A percentile compares a stretch with the other conserved stretches of the same genome.
Conservation (phyloP, 2,329 filamentous ascomycete species). For the Hypoxylon sp. region DNA sequence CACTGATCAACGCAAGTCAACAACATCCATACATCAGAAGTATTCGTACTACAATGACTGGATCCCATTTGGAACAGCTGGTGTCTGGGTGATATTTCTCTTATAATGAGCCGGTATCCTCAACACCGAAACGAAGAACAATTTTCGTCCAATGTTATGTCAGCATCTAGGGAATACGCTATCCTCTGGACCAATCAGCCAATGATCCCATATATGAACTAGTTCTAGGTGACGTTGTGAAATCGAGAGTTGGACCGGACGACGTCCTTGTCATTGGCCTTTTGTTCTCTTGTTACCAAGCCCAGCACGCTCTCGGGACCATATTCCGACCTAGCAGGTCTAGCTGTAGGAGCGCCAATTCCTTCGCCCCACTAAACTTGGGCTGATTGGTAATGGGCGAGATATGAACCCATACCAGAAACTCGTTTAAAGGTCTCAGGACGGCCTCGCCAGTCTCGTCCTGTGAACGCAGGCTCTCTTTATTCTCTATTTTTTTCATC, state of each 20-base stretch:
- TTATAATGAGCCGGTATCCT: neutral
- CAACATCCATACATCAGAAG: neutral
- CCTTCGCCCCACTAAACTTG: conserved; percentile 14
- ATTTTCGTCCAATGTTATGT: neutral
- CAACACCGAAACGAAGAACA: neutral
- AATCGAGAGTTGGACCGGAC: neutral
- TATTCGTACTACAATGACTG: neutral
- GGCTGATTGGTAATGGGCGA: neutral
- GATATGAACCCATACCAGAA: conserved; percentile 2
- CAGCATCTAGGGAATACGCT: neutral
- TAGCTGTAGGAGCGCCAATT: conserved; percentile 3
- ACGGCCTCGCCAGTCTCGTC: neutral
- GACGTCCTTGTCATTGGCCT: neutral
- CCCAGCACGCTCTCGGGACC: neutral
- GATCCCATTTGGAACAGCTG: neutral
- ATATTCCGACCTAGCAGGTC: neutral
- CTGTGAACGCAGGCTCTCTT: neutral
- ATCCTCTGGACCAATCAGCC: neutral
- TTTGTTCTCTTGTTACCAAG: neutral
- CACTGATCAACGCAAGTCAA: neutral
- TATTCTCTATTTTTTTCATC: neutral
- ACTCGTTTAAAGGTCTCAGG: neutral
- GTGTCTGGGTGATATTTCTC: neutral
- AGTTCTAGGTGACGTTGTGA: neutral
- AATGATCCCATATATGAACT: neutral